Evolutionary conservation across 225 moss, liverwort and hornwort species (phyloP).

Genomic region (Pleurozium schreberi): DNA sequence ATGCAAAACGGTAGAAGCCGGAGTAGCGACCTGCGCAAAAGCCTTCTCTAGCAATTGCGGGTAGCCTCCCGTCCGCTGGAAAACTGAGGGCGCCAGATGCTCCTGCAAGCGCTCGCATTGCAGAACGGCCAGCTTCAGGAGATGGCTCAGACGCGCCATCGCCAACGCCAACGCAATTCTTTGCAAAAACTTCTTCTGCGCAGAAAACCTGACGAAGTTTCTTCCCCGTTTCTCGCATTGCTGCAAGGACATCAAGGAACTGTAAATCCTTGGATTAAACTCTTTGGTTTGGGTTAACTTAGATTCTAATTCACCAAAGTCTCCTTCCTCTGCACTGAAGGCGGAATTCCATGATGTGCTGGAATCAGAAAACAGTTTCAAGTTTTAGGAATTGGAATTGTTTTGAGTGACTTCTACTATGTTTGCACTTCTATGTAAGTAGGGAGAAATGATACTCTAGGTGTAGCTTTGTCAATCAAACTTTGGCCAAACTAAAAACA

Average conservation of each 20-base stretch:
- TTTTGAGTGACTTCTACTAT: not conserved
- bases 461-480: not conserved
- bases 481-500: not conserved
- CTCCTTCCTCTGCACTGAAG: not conserved
- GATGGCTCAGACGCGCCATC: not conserved
- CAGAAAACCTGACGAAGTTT: not conserved
- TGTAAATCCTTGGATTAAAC: not conserved
- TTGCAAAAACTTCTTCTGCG: too few relatives aligned
- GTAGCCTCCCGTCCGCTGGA: constrained; percentile 58
- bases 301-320: not conserved
- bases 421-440: not conserved
- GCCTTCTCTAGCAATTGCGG: constrained; percentile 41
- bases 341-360: not conserved
- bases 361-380: not conserved
- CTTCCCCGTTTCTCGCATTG: not conserved
- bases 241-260: not conserved
- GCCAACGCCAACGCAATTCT: not conserved
- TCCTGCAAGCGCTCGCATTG: constrained; percentile 78
- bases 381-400: not conserved
- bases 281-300: not conserved
- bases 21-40: constrained; percentile 37
- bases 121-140: constrained; percentile 52
- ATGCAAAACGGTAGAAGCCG: constrained; percentile 13
- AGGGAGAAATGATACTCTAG: not conserved
- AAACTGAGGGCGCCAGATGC: constrained; percentile 51